Percentiles rank a stretch among this genome's conserved stretches.
phyloP scores from a whole-genome alignment of 768 basidiomycete species.

The Serendipita sp. region DNA sequence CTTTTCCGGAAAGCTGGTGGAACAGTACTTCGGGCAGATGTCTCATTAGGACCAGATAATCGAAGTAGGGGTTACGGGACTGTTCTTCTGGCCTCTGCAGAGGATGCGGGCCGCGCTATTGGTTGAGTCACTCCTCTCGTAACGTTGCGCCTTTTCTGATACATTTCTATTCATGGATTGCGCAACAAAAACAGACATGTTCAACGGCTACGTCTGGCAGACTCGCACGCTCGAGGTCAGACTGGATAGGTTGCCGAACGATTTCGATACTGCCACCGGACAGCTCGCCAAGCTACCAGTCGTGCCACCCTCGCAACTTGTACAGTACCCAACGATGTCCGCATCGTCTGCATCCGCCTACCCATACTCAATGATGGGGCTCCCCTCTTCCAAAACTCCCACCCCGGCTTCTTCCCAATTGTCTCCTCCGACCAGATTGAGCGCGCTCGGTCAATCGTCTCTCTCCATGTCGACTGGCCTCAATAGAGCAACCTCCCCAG shows the following conservation, averaged over 20 bases:
- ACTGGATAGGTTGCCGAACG: constrained; percentile 62
- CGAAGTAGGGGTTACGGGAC: constrained; percentile 86
- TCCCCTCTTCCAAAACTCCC: neutral
- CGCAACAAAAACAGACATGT: constrained; percentile 41
- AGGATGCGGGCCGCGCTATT: constrained; percentile 87
- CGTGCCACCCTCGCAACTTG: neutral
- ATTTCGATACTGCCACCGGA: constrained; percentile 27
- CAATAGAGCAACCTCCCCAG: neutral
- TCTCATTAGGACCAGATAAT: constrained; percentile 73
- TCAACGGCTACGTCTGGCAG: constrained; percentile 97
- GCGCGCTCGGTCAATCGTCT: neutral
- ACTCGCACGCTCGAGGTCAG: constrained; percentile 82
- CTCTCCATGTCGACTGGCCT: constrained; percentile 7
- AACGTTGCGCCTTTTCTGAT: neutral
- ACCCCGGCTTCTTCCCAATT: neutral
- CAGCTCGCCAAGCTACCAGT: neutral
- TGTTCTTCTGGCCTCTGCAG: constrained; percentile 83
- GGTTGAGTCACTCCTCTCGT: constrained; percentile 16
- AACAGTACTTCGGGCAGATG: constrained; percentile 66
- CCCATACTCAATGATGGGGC: neutral
- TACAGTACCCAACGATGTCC: neutral
- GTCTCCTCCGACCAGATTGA: neutral
- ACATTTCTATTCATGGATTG: neutral
- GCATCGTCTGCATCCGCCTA: constrained; percentile 3
- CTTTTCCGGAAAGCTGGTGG: constrained; percentile 82